Percentiles rank a stretch among this genome's conserved stretches.
phyloP scores from a whole-genome alignment of 345 rosid genomes.

The Dipteronia dyeriana region DNA sequence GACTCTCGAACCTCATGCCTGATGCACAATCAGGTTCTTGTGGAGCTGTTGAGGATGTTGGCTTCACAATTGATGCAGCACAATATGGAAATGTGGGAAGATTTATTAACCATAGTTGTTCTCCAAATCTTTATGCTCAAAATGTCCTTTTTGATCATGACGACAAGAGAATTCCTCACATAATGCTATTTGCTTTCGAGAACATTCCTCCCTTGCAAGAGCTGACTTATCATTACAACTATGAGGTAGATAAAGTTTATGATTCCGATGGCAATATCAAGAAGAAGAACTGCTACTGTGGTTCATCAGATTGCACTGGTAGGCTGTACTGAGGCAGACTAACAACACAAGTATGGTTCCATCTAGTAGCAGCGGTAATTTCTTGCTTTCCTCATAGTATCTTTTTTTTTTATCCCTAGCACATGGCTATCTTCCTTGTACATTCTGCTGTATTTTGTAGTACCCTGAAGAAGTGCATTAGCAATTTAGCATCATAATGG shows the following conservation, averaged over 20 bases:
- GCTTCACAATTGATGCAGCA: conserved; percentile 89
- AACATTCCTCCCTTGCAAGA: conserved; percentile 93
- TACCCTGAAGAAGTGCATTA: too few species aligned
- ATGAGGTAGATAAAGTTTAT: conserved; percentile 56
- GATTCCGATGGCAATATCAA: conserved; percentile 70
- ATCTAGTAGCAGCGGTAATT: background rate
- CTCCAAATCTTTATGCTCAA: conserved; percentile 92
- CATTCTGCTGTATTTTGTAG: too few species aligned
- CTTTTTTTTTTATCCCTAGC: background rate
- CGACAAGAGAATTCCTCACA: conserved; percentile 75
- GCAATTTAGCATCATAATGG: too few species aligned
- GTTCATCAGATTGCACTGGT: conserved; percentile 72
- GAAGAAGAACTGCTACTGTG: conserved; percentile 73
- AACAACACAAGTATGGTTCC: background rate
- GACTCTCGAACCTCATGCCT: conserved; percentile 47
- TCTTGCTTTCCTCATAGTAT: background rate
- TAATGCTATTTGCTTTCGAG: conserved; percentile 84
- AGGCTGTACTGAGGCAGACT: conserved; percentile 60
- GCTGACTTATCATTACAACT: conserved; percentile 80
- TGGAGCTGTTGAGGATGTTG: conserved; percentile 39
- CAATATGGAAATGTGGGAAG: conserved; percentile 71
- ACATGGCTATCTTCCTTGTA: too few species aligned
- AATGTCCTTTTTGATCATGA: conserved; percentile 78
- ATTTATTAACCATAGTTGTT: conserved; percentile 89
- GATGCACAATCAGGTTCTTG: conserved; percentile 33